Conservation (phyloP, 2,329 filamentous ascomycete species). For the Phialophora chinensis region DNA sequence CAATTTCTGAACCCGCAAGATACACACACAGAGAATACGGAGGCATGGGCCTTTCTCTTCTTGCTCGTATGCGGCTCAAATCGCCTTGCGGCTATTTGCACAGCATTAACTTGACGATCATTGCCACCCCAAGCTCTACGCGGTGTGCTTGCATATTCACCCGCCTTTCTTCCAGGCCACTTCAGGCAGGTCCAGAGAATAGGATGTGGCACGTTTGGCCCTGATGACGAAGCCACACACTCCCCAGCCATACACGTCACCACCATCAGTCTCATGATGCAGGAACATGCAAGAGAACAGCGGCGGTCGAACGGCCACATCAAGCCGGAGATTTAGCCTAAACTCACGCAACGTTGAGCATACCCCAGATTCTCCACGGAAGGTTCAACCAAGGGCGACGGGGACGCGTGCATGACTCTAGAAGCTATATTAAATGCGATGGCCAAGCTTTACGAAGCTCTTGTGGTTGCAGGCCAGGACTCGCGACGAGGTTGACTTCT, state of each 20-base stretch:
- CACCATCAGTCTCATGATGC: neutral
- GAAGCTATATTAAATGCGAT: conserved; percentile 12
- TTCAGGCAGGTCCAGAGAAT: conserved; percentile 9
- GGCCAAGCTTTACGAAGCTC: conserved; percentile 12
- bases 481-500: neutral
- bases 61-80: neutral
- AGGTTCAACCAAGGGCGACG: neutral
- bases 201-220: neutral
- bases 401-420: neutral
- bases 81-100: conserved; percentile 15
- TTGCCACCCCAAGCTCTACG: neutral
- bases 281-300: neutral
- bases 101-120: conserved; percentile 7
- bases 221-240: conserved; percentile 7
- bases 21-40: neutral
- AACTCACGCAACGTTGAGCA: neutral
- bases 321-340: conserved; percentile 15
- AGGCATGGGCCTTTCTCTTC: neutral
- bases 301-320: neutral
- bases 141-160: neutral
- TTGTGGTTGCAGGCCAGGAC: conserved; percentile 5
- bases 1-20: no score
- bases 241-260: neutral
- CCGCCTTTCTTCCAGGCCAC: neutral
- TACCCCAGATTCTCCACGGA: conserved; percentile 12